Evolutionary conservation across 805 yeast species (phyloP), one percentile per base, ranked within the genome.

Genomic region (Candida pini): DNA sequence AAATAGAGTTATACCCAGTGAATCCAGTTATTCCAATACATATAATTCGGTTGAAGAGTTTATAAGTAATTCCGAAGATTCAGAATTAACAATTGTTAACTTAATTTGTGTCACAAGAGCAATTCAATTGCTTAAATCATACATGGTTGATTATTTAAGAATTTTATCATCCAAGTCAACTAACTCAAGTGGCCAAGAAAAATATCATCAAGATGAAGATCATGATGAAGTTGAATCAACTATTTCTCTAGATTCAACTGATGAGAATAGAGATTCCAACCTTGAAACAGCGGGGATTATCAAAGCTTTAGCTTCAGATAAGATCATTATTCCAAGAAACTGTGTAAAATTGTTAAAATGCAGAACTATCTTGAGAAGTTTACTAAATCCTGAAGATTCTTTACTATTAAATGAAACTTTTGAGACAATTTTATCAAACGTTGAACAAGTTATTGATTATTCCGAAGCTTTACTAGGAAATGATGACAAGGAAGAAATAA

Each of bases 321-420:
- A 45, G 19, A 29, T 39, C 4, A 39, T 46, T 25, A 47, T 58
- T 23, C 63, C 62, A 21, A 30, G 37, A 2, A 34, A 34, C 9
- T 51, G 57, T 40, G 47, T 47, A 14, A 51, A 50, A 27, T 40
- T 59, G 26, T 38, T 40, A 13, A 58, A 55, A 36, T 46, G 49
- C 33, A 47, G 40, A 27, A 47, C 47, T n/a, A 45, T 57, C 10
- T 53, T 59, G 38, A 50, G 49, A 33, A 39, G 48, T 35, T 29
- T 58, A 17, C 30, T 56, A 15, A 36, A 48, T 24, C 55, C 60
- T n/a, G 36, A 27, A 9, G 45, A 51, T 35, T 34, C 44, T 3
- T 37, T 26, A 4, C 38, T 39, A 30, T 33, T 53, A 28, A 44
- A 43, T 21, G 48, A 53, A 28, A 39, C 52, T 3, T 51, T 57